Evolutionary conservation across 768 basidiomycete genomes (phyloP), one percentile per base, ranked within the genome.

Genomic region (Auriscalpium microsporum): DNA sequence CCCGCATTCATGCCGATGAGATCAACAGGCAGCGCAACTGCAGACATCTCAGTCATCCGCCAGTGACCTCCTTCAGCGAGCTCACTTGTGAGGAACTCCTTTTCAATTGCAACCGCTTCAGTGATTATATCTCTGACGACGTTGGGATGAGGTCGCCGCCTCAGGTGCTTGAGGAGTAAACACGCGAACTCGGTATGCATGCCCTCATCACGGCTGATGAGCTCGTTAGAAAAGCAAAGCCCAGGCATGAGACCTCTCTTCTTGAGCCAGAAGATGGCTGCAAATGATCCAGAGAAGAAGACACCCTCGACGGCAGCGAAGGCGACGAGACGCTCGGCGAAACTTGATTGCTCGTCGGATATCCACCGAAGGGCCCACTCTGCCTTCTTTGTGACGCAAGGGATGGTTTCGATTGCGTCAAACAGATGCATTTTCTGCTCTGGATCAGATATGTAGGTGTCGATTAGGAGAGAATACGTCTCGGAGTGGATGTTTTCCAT

Each of bases 401-500:
- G 94, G 50, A 98, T 90, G 52, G 91, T 95, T 58, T 96, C 91
- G 54, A 97, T 80, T 34, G 94, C 94, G 57, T 92, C 84, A 67
- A 98, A 96, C 8, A 97, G 85, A 63, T 84, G 84, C 38, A 83
- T 81, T 44, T 92, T 84, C 65, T 90, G 72, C 1, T 68, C 73
- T 5, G 81, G 66, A 54, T 97, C 94, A 64, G 87, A 89, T 71
- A 97, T 90, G 69, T 95, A 96, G 5, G 86, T 90, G 68, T 96
- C 93, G 64, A 97, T 94, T 63, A 97, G 84, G 38, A 96, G 82
- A 0, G 94, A 96, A 71, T 97, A 97, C 0, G 94, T 94, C 67
- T 97, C 94, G 3, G 93, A 94, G 71, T 97, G 94, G 40, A 97
- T 82, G 68, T 97, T 97, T 65, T 96, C 94, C 83, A 95, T 97